Base-by-base conservation (phyloP, 345 rosid genomes). In the Brassica nigra region DNA sequence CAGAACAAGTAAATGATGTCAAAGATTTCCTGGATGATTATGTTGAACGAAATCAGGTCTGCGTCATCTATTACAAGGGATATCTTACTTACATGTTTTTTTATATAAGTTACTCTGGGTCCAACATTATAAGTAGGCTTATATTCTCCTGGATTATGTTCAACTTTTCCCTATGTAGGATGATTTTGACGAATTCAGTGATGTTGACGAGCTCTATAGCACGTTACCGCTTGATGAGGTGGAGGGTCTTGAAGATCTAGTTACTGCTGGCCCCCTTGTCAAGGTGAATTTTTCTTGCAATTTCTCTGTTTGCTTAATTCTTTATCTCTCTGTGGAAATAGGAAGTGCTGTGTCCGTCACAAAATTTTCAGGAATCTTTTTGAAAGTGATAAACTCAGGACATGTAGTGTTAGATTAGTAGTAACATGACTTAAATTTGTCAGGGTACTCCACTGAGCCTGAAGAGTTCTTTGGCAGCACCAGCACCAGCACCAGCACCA, bases 21-120 rank as follows among this genome's bases (percentile, higher is more conserved):
- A 96, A 88, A 83, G 99, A 96, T 84, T 89, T 93, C 84, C 84
- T 96, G 86, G 99, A 96, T 4, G 98, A 93, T 80, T 96, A 93
- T 86, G 97, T 89, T 65, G 99, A 93, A 71, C 97, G 99, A 15
- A 96, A 96, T 86, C 99, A 96, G 98, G 98, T 96, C 76, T 65
- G 39, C 62, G 52, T 33, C 63, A 37, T 37, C 27, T 65, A 37
- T 44, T 23, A 11, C 44, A 42, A 71, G n/a, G 62, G 62, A 30
- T 29, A 81, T 67, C 36, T 54, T 71, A 58, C 62, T 55, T 76
- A 29, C 34, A 20, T 55, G n/a, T 75, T 29, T 67, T 67, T 42
- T 34, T 1, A 18, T 78, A 20, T n/a, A 59, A 54, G 23, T 47
- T 31, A 20, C 12, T 28, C 66, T 4, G 64, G n/a, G 70, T 49